These are phyloP conservation scores for Collybia sordida DNA, from an alignment of 768 basidiomycete genomes.

Conservation along the genomic window DNA sequence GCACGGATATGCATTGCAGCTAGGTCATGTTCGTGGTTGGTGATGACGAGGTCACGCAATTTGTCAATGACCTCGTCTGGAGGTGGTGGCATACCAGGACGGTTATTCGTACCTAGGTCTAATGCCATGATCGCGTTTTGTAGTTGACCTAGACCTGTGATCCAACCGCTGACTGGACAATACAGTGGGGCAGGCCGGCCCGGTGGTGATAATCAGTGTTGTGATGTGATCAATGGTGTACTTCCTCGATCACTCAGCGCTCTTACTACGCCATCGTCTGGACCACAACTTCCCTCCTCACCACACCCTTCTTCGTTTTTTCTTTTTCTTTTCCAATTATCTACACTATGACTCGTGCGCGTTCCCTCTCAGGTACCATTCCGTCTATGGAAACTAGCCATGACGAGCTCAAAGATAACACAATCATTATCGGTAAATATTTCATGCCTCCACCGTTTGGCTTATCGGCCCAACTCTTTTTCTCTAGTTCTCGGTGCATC, in stretches of 20 bases:
- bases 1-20: slow-evolving; percentile 61
- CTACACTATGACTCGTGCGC: slow-evolving; percentile 41
- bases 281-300: neutral
- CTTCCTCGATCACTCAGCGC: neutral
- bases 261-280: neutral
- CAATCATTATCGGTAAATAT: slow-evolving; percentile 78
- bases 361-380: slow-evolving; percentile 76
- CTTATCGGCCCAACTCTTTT: neutral
- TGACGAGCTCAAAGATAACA: slow-evolving; percentile 81
- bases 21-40: slow-evolving; percentile 41
- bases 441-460: slow-evolving; percentile 9
- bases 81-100: slow-evolving; percentile 28
- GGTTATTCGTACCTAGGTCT: slow-evolving; percentile 12
- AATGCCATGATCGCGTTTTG: slow-evolving; percentile 3
- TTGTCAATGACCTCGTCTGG: slow-evolving; percentile 57
- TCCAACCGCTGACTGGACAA: neutral
- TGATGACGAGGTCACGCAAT: slow-evolving; percentile 63
- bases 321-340: slow-evolving; percentile 10
- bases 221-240: neutral
- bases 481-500: slow-evolving; percentile 86
- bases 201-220: slow-evolving; percentile 1
- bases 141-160: too few relatives aligned
- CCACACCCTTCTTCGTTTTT: neutral
- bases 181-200: neutral
- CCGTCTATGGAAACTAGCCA: slow-evolving; percentile 83